These are phyloP conservation scores for Exophiala alcalophila DNA, from an alignment of 2,329 filamentous ascomycete genomes.

Conservation along the genomic window DNA sequence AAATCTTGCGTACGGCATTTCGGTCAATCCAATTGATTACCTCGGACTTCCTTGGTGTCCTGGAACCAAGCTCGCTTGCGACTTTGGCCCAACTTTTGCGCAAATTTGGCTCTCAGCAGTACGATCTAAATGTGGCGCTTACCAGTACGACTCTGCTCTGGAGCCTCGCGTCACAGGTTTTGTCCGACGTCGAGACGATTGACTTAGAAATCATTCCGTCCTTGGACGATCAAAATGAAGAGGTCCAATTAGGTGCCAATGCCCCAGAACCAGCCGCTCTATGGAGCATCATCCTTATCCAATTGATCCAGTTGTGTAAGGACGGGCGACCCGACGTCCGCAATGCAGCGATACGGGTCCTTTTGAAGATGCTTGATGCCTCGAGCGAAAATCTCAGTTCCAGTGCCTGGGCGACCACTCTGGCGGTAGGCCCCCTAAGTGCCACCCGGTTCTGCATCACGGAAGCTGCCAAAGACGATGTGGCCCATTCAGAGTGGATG, in stretches of 20 bases:
- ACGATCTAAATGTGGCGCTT: conserved; percentile 91
- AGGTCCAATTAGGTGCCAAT: background rate
- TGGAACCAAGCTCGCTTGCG: conserved; percentile 68
- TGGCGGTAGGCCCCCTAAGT: conserved; percentile 28
- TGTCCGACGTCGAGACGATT: conserved; percentile 18
- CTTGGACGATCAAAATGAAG: conserved; percentile 1
- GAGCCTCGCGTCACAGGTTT: conserved; percentile 68
- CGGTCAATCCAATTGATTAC: conserved; percentile 87
- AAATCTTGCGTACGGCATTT: conserved; percentile 81
- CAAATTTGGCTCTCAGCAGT: conserved; percentile 81
- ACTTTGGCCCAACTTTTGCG: conserved; percentile 83
- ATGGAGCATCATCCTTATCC: conserved; percentile 23
- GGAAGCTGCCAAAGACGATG: conserved; percentile 4
- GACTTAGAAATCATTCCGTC: conserved; percentile 10
- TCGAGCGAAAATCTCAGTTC: conserved; percentile 65
- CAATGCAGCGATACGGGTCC: conserved; percentile 76
- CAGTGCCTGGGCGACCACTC: conserved; percentile 48
- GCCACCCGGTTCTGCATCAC: conserved; percentile 13
- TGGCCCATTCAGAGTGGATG: conserved; percentile 17
- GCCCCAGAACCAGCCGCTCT: conserved; percentile 11
- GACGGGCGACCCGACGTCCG: conserved; percentile 41
- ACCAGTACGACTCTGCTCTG: conserved; percentile 95
- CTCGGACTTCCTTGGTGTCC: conserved; percentile 82
- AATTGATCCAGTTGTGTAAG: conserved; percentile 38
- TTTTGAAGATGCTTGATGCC: conserved; percentile 87